Percentiles rank a stretch among this genome's conserved stretches.
Evolutionary conservation across 495 filamentous ascomycete genomes (phyloP).

Genomic region (Daldinia loculata): DNA sequence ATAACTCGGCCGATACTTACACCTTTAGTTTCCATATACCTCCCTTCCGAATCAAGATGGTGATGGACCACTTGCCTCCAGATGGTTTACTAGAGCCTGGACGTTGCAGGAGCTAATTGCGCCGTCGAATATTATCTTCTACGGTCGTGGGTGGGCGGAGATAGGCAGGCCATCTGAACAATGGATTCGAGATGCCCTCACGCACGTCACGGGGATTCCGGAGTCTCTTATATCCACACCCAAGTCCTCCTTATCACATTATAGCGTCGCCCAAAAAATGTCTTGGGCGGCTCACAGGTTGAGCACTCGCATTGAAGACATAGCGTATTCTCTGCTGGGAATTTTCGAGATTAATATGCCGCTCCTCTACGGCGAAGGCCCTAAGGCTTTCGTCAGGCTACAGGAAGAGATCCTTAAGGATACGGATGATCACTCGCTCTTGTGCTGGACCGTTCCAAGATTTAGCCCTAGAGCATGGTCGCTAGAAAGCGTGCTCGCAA

Average conservation of each 20-base stretch:
- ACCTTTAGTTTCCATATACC: conserved; percentile 23
- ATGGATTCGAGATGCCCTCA: neutral
- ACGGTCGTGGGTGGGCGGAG: conserved; percentile 34
- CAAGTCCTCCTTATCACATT: neutral
- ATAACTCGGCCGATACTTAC: neutral
- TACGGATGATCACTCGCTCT: conserved; percentile 43
- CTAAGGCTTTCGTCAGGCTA: conserved; percentile 42
- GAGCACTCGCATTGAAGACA: conserved; percentile 43
- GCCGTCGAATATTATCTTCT: conserved; percentile 43
- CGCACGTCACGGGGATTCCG: conserved; percentile 36
- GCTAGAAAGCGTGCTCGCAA: conserved; percentile 33
- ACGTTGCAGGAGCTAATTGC: conserved; percentile 51
- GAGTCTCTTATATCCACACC: neutral
- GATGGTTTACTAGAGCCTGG: conserved; percentile 49
- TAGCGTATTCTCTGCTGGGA: conserved; percentile 46
- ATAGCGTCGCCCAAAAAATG: conserved; percentile 41
- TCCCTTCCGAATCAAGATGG: neutral
- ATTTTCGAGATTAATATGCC: conserved; percentile 49
- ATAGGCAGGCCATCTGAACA: conserved; percentile 21
- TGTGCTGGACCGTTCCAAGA: conserved; percentile 41
- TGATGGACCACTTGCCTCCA: neutral
- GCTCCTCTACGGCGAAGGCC: conserved; percentile 48
- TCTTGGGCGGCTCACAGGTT: conserved; percentile 45
- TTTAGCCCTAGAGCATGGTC: conserved; percentile 19
- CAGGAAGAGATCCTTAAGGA: conserved; percentile 48